phyloP scores from a whole-genome alignment of 106 monocot species.

The Phalaenopsis aphrodite region DNA sequence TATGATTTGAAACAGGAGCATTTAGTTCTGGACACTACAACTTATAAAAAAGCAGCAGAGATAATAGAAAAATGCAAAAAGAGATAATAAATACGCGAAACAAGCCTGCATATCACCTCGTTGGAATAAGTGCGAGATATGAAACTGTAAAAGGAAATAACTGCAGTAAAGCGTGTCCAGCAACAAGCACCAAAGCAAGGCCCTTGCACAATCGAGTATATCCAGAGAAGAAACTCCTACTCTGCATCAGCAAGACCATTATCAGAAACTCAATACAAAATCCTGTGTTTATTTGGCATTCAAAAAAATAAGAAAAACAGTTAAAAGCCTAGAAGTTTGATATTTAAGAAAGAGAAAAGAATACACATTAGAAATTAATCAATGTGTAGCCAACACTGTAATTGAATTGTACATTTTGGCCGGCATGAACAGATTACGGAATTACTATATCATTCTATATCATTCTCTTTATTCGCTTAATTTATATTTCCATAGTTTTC shows the following conservation, averaged over 20 bases:
- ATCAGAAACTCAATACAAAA: not conserved
- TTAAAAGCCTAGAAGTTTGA: not conserved
- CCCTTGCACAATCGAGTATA: slow-evolving; percentile 86
- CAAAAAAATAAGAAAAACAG: not conserved
- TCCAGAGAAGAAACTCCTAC: slow-evolving; percentile 48
- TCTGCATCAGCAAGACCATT: slow-evolving; percentile 28
- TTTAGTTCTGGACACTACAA: no score
- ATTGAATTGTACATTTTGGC: not conserved
- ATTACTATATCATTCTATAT: not conserved
- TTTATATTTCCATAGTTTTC: no score
- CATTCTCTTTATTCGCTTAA: no score
- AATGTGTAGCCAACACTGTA: not conserved
- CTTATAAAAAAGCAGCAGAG: no score
- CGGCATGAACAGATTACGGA: not conserved
- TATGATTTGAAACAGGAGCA: no score
- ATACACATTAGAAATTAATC: not conserved
- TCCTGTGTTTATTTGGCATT: not conserved
- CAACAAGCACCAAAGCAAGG: slow-evolving; percentile 57
- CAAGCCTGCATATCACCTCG: slow-evolving; percentile 33
- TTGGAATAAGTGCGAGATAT: slow-evolving; percentile 84
- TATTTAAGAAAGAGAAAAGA: not conserved
- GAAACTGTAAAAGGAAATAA: slow-evolving; percentile 54
- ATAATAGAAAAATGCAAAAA: no score
- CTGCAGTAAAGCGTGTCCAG: slow-evolving; percentile 55
- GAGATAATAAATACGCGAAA: not conserved